A percentile compares a stretch with the other conserved stretches of the same genome.
phyloP scores from a whole-genome alignment of 2,329 filamentous ascomycete species.

The Fusarium subtropicale region DNA sequence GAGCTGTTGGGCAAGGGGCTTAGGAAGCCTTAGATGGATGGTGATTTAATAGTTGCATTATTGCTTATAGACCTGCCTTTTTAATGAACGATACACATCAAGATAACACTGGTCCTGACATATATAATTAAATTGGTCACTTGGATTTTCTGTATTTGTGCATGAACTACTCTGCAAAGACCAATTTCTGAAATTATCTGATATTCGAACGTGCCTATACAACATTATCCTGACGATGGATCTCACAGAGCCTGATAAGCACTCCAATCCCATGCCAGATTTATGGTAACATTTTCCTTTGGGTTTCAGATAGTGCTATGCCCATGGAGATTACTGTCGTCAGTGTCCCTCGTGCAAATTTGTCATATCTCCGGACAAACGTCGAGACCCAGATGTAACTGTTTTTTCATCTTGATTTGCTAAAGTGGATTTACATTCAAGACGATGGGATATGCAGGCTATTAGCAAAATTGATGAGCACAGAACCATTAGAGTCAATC shows the following conservation, averaged over 20 bases:
- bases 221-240: background rate
- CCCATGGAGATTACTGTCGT: background rate
- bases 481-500: background rate
- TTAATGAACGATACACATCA: background rate
- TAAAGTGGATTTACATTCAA: background rate
- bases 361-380: background rate
- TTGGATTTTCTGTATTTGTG: background rate
- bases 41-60: background rate
- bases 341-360: background rate
- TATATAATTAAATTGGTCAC: background rate
- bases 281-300: background rate
- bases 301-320: background rate
- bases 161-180: background rate
- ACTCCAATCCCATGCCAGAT: background rate
- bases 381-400: background rate
- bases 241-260: background rate
- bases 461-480: background rate
- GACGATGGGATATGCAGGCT: background rate
- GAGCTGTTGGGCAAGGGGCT: constrained; percentile 66
- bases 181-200: background rate
- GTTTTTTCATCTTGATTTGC: background rate
- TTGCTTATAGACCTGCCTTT: background rate
- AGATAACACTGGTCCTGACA: background rate
- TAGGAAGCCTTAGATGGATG: constrained; percentile 46
- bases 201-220: background rate